These are phyloP conservation scores for Marasmius fiardii DNA, from an alignment of 1,284 basidiomycete genomes.

Conservation along the genomic window DNA sequence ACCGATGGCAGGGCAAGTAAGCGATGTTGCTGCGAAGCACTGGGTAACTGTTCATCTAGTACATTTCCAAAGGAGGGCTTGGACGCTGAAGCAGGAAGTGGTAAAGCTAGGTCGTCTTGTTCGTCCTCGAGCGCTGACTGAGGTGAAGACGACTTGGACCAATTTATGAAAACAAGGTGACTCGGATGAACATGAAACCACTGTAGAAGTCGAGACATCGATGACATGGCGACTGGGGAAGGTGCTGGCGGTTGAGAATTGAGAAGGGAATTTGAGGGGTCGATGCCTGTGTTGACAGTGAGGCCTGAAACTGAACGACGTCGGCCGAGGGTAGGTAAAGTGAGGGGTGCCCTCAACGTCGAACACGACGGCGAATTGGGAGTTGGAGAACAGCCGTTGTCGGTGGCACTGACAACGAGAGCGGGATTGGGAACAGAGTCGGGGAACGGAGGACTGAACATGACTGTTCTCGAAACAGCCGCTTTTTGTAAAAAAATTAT, in stretches of 20 bases:
- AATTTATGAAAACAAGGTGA: slow-evolving; percentile 22
- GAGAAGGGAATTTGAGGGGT: neutral
- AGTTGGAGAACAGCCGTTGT: no score
- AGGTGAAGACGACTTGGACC: slow-evolving; percentile 47
- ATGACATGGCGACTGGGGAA: slow-evolving; percentile 31
- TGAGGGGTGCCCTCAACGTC: slow-evolving; percentile 51
- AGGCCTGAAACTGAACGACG: slow-evolving; percentile 4
- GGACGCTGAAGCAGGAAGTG: slow-evolving; percentile 61
- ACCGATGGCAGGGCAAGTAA: slow-evolving; percentile 46
- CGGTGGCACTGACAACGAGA: no score
- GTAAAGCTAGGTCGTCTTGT: slow-evolving; percentile 60
- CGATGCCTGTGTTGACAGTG: neutral
- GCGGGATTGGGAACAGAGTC: slow-evolving; percentile 24
- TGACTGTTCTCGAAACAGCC: neutral
- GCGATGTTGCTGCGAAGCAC: slow-evolving; percentile 29
- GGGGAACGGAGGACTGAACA: neutral
- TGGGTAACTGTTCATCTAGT: slow-evolving; percentile 36
- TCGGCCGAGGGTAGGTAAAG: slow-evolving; percentile 46
- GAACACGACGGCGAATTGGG: slow-evolving; percentile 59
- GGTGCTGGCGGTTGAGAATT: neutral
- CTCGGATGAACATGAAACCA: slow-evolving; percentile 44
- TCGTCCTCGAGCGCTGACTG: slow-evolving; percentile 44
- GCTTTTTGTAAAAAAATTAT: neutral
- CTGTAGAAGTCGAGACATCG: slow-evolving; percentile 49
- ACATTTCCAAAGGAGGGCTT: slow-evolving; percentile 48